Percentiles rank a stretch among this genome's conserved stretches.
These are phyloP conservation scores for Orbilia brochopaga DNA, from an alignment of 2,329 filamentous ascomycete genomes.

Conservation along the genomic window DNA sequence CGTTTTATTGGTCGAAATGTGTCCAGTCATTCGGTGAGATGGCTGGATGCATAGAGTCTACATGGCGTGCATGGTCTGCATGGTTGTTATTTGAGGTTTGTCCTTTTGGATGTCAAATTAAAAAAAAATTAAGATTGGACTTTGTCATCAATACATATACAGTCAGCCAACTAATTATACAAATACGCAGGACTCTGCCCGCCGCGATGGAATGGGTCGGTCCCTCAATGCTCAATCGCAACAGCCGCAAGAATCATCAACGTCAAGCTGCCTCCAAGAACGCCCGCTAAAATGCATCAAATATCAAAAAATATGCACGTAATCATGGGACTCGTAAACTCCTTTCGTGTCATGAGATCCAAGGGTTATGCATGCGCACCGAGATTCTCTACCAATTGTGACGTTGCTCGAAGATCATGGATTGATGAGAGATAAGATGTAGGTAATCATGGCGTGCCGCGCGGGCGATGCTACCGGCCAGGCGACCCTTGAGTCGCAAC, in stretches of 20 bases:
- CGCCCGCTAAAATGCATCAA: conserved; percentile 31
- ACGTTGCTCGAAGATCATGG: neutral
- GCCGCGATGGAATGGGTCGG: conserved; percentile 3
- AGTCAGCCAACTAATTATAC: conserved; percentile 2
- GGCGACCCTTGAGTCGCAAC: conserved; percentile 45
- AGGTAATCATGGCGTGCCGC: neutral
- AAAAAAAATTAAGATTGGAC: conserved; percentile 1
- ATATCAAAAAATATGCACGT: neutral
- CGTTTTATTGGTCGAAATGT: too few species aligned
- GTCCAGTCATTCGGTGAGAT: too few species aligned
- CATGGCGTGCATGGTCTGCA: too few species aligned
- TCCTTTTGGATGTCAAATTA: too few species aligned
- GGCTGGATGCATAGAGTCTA: too few species aligned
- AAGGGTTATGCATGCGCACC: too few species aligned
- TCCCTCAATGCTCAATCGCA: neutral
- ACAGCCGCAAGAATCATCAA: conserved; percentile 5
- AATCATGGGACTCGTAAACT: neutral
- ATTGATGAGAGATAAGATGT: conserved; percentile 1
- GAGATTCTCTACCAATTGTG: neutral
- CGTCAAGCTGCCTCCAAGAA: conserved; percentile 12
- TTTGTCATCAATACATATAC: conserved; percentile 24
- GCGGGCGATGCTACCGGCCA: neutral
- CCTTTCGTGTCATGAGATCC: too few species aligned
- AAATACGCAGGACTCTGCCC: conserved; percentile 12
- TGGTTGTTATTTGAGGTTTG: too few species aligned